These are phyloP conservation scores for Rhodotorula kratochvilovae DNA, from an alignment of 768 basidiomycete genomes.

Conservation along the genomic window DNA sequence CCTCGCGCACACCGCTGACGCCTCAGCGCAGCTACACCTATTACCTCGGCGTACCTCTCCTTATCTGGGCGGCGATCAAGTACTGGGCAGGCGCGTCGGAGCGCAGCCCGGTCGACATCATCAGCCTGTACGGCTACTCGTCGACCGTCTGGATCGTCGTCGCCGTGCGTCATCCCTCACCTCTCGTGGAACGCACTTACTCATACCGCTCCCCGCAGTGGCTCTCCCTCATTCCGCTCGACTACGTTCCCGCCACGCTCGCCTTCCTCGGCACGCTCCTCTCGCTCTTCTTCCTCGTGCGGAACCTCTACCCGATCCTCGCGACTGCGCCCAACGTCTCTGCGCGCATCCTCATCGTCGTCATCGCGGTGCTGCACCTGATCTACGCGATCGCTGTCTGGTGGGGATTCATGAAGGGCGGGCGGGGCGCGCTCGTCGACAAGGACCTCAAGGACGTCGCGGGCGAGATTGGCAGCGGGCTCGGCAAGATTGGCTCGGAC, in stretches of 20 bases:
- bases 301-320: constrained; percentile 84
- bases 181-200: not conserved
- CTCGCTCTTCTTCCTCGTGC: constrained; percentile 80
- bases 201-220: constrained; percentile 3
- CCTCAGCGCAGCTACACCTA: constrained; percentile 63
- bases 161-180: constrained; percentile 57
- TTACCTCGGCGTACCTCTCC: constrained; percentile 70
- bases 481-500: not conserved
- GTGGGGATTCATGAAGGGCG: constrained; percentile 61
- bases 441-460: constrained; percentile 5
- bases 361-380: constrained; percentile 69
- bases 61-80: constrained; percentile 76
- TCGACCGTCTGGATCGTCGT: constrained; percentile 86
- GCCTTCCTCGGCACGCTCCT: constrained; percentile 65
- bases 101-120: constrained; percentile 73
- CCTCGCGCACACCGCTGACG: not conserved
- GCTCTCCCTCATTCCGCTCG: constrained; percentile 33
- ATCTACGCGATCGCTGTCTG: constrained; percentile 81
- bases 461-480: constrained; percentile 1
- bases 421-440: constrained; percentile 9
- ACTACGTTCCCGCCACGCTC: constrained; percentile 46
- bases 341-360: constrained; percentile 72
- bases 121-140: constrained; percentile 53
- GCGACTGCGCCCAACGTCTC: constrained; percentile 77
- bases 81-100: constrained; percentile 78